phyloP scores from a whole-genome alignment of 73 alveolate genomes.

The Paramecium tetraurelia region DNA sequence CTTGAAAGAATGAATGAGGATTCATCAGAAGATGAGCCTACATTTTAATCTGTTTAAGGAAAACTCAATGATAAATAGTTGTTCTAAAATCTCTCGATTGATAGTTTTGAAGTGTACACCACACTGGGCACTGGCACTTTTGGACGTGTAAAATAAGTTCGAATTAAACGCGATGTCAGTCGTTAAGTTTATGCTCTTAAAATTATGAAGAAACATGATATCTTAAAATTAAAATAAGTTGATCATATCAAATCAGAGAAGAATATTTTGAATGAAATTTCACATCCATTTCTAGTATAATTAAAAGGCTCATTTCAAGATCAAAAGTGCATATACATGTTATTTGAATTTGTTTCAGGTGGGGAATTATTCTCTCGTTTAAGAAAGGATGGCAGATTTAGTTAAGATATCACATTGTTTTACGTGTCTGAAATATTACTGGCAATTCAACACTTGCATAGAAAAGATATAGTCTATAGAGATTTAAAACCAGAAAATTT shows the following conservation, averaged over 20 bases:
- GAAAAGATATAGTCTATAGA: constrained; percentile 67
- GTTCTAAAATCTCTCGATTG: constrained; percentile 51
- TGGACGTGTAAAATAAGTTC: constrained; percentile 93
- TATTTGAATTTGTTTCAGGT: constrained; percentile 72
- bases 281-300: constrained; percentile 63
- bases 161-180: constrained; percentile 62
- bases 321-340: constrained; percentile 56
- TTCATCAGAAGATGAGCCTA: constrained; percentile 35
- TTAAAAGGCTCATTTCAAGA: constrained; percentile 67
- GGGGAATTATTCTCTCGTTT: constrained; percentile 68
- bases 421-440: constrained; percentile 67
- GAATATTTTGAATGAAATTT: constrained; percentile 21
- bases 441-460: constrained; percentile 69
- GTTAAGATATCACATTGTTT: constrained; percentile 63
- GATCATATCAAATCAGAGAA: constrained; percentile 65
- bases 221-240: constrained; percentile 84
- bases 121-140: constrained; percentile 96
- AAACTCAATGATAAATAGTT: constrained; percentile 8
- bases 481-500: constrained; percentile 80
- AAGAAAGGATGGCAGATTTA: constrained; percentile 68
- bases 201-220: constrained; percentile 90
- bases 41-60: neutral
- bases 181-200: constrained; percentile 90
- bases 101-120: constrained; percentile 63
- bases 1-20: constrained; percentile 20